Conservation (phyloP, 2,329 filamentous ascomycete genomes). For the Bipolaris cookei region DNA sequence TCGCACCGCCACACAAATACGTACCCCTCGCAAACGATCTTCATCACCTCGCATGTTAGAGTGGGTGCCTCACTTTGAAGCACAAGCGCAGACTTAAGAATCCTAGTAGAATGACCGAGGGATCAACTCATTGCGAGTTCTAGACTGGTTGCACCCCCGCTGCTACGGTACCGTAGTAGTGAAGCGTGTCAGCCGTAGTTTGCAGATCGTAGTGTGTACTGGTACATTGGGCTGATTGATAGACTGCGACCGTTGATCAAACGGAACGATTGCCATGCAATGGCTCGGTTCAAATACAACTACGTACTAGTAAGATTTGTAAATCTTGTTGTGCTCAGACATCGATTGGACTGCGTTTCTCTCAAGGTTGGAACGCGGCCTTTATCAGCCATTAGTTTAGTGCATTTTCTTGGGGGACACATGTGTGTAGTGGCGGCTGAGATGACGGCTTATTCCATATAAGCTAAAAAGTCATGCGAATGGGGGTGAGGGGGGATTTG, state of each 20-base stretch:
- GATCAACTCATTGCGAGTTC: slow-evolving; percentile 1
- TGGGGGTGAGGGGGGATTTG: background rate
- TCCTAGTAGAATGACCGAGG: slow-evolving; percentile 4
- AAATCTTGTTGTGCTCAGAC: slow-evolving; percentile 5
- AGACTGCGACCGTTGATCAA: slow-evolving; percentile 2
- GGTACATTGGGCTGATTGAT: slow-evolving; percentile 2
- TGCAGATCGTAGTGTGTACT: slow-evolving; percentile 12
- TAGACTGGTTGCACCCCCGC: slow-evolving; percentile 12
- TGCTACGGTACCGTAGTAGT: slow-evolving; percentile 1
- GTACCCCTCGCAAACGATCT: slow-evolving; percentile 3
- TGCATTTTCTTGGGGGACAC: background rate
- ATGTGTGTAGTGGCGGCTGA: background rate
- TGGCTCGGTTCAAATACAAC: background rate
- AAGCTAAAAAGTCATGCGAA: background rate
- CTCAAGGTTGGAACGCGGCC: slow-evolving; percentile 2
- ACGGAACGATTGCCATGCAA: slow-evolving; percentile 11
- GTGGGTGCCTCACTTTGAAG: slow-evolving; percentile 1
- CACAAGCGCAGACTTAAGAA: too few species aligned
- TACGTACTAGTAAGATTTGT: background rate
- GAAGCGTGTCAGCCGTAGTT: slow-evolving; percentile 8
- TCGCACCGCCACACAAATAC: slow-evolving; percentile 15
- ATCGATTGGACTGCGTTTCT: background rate
- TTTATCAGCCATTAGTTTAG: slow-evolving; percentile 3
- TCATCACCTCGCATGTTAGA: slow-evolving; percentile 10
- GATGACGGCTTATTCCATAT: slow-evolving; percentile 2